These are phyloP conservation scores for Backusella parvicylindrica DNA, from an alignment of 192 early-diverging fungal genomes.

Conservation along the genomic window DNA sequence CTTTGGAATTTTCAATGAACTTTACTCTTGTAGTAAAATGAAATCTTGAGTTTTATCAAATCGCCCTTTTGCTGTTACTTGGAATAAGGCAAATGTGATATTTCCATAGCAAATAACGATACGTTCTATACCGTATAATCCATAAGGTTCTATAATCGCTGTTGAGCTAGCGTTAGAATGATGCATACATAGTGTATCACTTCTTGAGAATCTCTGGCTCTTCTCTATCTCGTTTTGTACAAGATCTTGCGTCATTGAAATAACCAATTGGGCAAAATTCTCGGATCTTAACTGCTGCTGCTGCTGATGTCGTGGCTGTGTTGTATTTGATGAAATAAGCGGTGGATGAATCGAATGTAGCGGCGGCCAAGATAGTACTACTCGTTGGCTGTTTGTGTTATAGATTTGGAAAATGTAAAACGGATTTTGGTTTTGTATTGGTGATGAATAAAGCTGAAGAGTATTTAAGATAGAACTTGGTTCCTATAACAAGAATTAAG, in stretches of 20 bases:
- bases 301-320: neutral
- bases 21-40: neutral
- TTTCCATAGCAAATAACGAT: neutral
- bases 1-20: neutral
- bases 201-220: neutral
- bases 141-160: neutral
- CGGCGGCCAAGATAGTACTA: neutral
- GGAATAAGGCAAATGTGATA: conserved; percentile 9
- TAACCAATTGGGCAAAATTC: neutral
- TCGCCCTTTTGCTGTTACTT: neutral
- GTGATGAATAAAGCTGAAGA: neutral
- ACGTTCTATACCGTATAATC: neutral
- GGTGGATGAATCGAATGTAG: neutral
- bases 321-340: neutral
- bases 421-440: neutral
- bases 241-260: neutral
- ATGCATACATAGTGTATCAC: neutral
- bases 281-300: neutral
- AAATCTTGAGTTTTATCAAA: neutral
- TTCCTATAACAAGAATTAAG: neutral
- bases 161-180: neutral
- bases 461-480: neutral
- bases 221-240: neutral
- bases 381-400: neutral
- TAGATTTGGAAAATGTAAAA: neutral